A percentile compares a stretch with the other conserved stretches of the same genome.
These are phyloP conservation scores for Pseudozyma thailandica DNA, from an alignment of 1,284 basidiomycete species.

Conservation along the genomic window DNA sequence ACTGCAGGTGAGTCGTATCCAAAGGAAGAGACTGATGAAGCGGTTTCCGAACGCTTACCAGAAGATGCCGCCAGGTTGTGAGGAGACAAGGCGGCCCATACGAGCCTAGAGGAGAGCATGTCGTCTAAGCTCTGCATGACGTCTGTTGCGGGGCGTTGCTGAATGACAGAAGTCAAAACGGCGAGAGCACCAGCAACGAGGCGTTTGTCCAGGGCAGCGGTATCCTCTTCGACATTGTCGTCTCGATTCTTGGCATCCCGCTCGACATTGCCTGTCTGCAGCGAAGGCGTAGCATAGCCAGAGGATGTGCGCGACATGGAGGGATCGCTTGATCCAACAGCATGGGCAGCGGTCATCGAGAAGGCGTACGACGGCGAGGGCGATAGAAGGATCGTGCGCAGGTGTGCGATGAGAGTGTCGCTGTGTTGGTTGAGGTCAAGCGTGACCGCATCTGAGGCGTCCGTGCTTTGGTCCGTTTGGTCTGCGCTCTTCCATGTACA, in stretches of 20 bases:
- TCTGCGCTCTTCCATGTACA: slow-evolving; percentile 17
- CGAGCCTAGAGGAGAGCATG: slow-evolving; percentile 39
- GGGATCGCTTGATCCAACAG: slow-evolving; percentile 22
- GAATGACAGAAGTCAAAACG: slow-evolving; percentile 41
- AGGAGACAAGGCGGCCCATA: slow-evolving; percentile 54
- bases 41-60: background rate
- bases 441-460: background rate
- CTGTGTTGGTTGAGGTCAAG: slow-evolving; percentile 32
- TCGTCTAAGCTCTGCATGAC: slow-evolving; percentile 35
- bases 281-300: slow-evolving; percentile 27
- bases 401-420: slow-evolving; percentile 37
- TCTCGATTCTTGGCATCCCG: slow-evolving; percentile 66
- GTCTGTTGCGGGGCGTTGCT: slow-evolving; percentile 10
- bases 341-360: slow-evolving; percentile 47
- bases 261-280: slow-evolving; percentile 23
- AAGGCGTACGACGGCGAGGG: slow-evolving; percentile 50
- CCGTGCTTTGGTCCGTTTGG: background rate
- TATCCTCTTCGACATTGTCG: slow-evolving; percentile 65
- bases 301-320: slow-evolving; percentile 36
- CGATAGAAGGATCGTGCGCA: slow-evolving; percentile 46
- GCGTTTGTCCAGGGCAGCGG: slow-evolving; percentile 58
- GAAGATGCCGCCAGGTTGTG: slow-evolving; percentile 19
- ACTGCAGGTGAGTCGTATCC: slow-evolving; percentile 53
- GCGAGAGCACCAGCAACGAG: slow-evolving; percentile 62
- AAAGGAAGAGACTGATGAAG: slow-evolving; percentile 24